phyloP scores from a whole-genome alignment of 208 protist genomes.

The Angomonas deanei region DNA sequence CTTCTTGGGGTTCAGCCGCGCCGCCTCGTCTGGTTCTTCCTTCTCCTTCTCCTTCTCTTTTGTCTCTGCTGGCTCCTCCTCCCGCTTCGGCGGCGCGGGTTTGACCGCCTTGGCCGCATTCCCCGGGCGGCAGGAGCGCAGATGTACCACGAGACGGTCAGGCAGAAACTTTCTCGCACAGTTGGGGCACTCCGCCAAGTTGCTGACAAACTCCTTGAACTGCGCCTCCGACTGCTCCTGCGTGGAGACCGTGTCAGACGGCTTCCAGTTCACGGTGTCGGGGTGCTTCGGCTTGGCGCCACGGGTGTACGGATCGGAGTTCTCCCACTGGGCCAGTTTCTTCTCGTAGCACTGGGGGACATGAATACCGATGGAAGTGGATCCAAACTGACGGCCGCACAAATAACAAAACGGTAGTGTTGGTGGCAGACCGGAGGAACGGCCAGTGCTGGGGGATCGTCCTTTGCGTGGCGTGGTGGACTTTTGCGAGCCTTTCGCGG shows the following conservation, averaged over 20 bases:
- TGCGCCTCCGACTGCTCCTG: conserved; percentile 79
- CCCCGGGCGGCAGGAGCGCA: conserved; percentile 83
- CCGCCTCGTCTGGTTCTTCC: conserved; percentile 1
- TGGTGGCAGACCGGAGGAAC: conserved; percentile 23
- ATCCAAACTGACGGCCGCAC: conserved; percentile 88
- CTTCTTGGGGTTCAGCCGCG: conserved; percentile 10
- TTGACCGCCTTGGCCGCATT: conserved; percentile 33
- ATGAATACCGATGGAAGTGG: conserved; percentile 85
- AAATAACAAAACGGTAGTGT: conserved; percentile 77
- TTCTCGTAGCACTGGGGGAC: conserved; percentile 88
- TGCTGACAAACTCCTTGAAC: conserved; percentile 83
- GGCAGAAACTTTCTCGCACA: conserved; percentile 85
- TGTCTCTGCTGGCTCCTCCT: background rate
- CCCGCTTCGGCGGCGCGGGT: background rate
- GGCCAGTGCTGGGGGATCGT: conserved; percentile 7
- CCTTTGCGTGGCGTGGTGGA: background rate
- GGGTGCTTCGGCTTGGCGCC: conserved; percentile 72
- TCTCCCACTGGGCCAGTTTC: conserved; percentile 78
- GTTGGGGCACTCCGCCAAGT: conserved; percentile 87
- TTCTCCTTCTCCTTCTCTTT: background rate
- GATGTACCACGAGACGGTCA: conserved; percentile 85
- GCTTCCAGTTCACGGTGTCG: conserved; percentile 62
- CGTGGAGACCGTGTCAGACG: conserved; percentile 6
- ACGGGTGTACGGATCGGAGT: conserved; percentile 40
- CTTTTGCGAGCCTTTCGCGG: conserved; percentile 5